A percentile compares a stretch with the other conserved stretches of the same genome.
phyloP scores from a whole-genome alignment of 225 moss, liverwort and hornwort genomes.

The Polytrichum commune region DNA sequence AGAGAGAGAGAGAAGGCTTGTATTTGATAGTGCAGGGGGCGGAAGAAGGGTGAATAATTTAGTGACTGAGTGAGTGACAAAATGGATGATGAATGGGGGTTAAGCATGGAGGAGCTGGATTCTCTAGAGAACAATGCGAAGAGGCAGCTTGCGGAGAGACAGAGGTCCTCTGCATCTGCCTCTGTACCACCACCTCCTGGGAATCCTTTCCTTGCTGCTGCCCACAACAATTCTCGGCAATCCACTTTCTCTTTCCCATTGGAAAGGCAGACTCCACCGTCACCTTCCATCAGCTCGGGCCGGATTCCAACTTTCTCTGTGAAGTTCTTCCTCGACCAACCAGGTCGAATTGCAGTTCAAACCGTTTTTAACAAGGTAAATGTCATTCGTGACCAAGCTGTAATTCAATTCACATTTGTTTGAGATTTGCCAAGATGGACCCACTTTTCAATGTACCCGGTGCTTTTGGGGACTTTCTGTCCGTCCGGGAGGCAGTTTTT shows the following conservation, averaged over 20 bases:
- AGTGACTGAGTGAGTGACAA: background rate
- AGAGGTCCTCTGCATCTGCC: constrained; percentile 34
- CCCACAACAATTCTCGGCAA: constrained; percentile 18
- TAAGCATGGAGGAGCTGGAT: constrained; percentile 84
- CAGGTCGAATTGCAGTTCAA: constrained; percentile 53
- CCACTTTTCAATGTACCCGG: background rate
- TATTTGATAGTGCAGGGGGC: too few relatives aligned
- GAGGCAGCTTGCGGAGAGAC: constrained; percentile 69
- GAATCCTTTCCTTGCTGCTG: constrained; percentile 6
- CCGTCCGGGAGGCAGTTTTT: too few relatives aligned
- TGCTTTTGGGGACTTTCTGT: too few relatives aligned
- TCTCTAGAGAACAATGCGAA: constrained; percentile 73
- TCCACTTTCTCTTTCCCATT: constrained; percentile 35
- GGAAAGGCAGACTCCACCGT: constrained; percentile 33
- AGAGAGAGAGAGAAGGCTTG: too few relatives aligned
- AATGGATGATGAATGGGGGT: constrained; percentile 87
- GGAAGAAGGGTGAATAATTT: too few relatives aligned
- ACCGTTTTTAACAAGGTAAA: constrained; percentile 49
- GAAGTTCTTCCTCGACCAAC: constrained; percentile 45
- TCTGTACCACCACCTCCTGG: constrained; percentile 28
- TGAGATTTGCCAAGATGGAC: background rate
- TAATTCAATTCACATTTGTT: background rate
- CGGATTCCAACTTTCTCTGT: constrained; percentile 22
- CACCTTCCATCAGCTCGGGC: constrained; percentile 34
- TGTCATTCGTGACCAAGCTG: background rate